Evolutionary conservation across 495 filamentous ascomycete species (phyloP), one percentile per base, ranked within the genome.

Genomic region (Melanomma pulvis-pyrius): DNA sequence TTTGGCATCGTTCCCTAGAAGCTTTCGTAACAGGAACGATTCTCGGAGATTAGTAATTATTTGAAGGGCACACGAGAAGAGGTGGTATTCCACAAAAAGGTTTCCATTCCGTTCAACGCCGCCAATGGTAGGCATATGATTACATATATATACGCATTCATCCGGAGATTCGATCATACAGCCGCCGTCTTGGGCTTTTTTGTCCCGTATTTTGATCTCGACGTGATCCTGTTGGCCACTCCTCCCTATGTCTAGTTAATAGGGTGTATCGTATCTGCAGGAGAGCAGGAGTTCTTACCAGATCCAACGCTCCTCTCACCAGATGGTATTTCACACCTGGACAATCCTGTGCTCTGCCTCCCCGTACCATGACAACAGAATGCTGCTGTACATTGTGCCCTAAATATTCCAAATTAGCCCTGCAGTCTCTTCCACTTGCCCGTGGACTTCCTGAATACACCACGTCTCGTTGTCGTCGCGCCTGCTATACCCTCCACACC

Each of bases 351-450:
- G 84, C 85, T 70, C 94, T 80, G 17, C 94, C 94, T 50, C 94
- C 94, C 62, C 94, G 83, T 13, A 98, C 92, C 65, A 97, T 81
- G 55, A 98, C 94, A 32, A 98, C 94, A 74, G 89, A 92, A 82
- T 99, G 94, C 84, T 98, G 94, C 82, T 97, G 93, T 68, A 97
- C 91, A 81, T 98, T 98, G 81, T 98, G 94, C 32, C 94, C 87
- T 88, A 73, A 24, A 15, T 19, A n/a, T n/a, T 7, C 53, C 21
- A 39, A 2, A 22, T 57, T 25, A 57, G 29, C 29, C 39, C 4
- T 12, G 3, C 3, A 44, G 3, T 44, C 39, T 44, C 39, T 44
- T 12, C 39, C 39, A 8, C 8, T 25, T 34, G 28, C 15, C n/a
- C 53, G 32, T 32, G 7, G 8, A 29, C 3, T 32, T 21, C 51